phyloP scores from a whole-genome alignment of 768 basidiomycete species.

The Lepiota subincarnata region DNA sequence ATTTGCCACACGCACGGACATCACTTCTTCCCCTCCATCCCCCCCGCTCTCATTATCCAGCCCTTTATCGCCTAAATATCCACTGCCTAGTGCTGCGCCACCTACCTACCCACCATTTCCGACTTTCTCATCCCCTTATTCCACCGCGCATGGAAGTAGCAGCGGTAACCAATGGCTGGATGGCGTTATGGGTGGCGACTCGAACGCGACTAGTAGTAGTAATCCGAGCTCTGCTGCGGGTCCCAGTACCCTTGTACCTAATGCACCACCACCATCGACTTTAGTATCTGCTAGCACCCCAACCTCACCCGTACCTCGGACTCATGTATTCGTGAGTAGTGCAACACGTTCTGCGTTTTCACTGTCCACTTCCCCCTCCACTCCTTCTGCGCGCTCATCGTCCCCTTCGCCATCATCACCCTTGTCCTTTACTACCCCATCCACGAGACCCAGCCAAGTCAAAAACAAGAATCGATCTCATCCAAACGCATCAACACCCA shows the following conservation, averaged over 20 bases:
- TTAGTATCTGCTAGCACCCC: too few species aligned
- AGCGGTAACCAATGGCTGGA: background rate
- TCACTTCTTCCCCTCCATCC: background rate
- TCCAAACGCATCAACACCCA: constrained; percentile 13
- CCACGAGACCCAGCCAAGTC: background rate
- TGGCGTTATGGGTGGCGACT: too few species aligned
- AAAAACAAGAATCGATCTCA: background rate
- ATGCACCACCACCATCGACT: too few species aligned
- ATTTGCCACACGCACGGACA: background rate
- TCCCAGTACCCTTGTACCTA: background rate
- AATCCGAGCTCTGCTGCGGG: background rate
- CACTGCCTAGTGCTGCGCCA: background rate
- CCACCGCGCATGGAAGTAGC: background rate
- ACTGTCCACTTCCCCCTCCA: too few species aligned
- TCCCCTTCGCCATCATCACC: too few species aligned
- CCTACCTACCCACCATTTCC: constrained; percentile 25
- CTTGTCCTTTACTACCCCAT: background rate
- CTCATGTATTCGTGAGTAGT: too few species aligned
- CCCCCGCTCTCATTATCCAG: constrained; percentile 7
- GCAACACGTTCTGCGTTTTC: too few species aligned
- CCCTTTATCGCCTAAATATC: background rate
- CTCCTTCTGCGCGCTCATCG: too few species aligned
- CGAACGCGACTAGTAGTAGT: background rate
- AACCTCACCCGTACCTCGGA: too few species aligned
- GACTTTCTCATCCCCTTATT: constrained; percentile 18